Evolutionary conservation across 345 rosid genomes (phyloP).

Genomic region (Gossypium ekmanianum): DNA sequence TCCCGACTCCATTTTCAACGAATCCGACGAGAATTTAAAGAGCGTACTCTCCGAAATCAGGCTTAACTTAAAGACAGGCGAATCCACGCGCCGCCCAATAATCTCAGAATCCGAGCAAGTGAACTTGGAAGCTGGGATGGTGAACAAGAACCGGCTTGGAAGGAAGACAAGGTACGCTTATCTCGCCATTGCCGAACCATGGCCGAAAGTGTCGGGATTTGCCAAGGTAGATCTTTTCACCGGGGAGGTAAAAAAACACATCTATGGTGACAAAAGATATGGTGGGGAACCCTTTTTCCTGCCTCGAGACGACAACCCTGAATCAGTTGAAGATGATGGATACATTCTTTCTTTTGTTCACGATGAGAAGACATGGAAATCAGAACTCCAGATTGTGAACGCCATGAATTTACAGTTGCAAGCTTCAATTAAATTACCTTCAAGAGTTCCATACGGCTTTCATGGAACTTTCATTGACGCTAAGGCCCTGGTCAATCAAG

Average conservation of each 20-base stretch:
- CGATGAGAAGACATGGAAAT: slow-evolving; percentile 70
- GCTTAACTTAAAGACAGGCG: slow-evolving; percentile 70
- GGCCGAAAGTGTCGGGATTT: slow-evolving; percentile 94
- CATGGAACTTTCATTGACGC: slow-evolving; percentile 89
- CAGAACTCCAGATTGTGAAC: slow-evolving; percentile 85
- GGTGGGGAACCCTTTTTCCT: slow-evolving; percentile 93
- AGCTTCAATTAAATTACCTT: slow-evolving; percentile 72
- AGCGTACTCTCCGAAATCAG: slow-evolving; percentile 82
- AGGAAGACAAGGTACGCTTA: slow-evolving; percentile 72
- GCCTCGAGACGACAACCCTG: slow-evolving; percentile 38
- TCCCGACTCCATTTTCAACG: slow-evolving; percentile 96
- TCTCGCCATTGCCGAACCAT: slow-evolving; percentile 87
- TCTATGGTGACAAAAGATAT: slow-evolving; percentile 62
- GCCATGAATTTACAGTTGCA: slow-evolving; percentile 58
- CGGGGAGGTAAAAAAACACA: slow-evolving; percentile 55
- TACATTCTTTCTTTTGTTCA: slow-evolving; percentile 75
- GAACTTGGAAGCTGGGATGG: slow-evolving; percentile 98
- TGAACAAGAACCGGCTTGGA: slow-evolving; percentile 72
- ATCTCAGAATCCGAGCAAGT: slow-evolving; percentile 54
- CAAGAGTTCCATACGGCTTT: slow-evolving; percentile 93
- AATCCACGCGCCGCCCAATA: slow-evolving; percentile 67
- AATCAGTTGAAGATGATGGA: slow-evolving; percentile 71
- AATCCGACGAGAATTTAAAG: slow-evolving; percentile 69
- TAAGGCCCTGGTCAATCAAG: slow-evolving; percentile 61
- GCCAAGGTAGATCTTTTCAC: slow-evolving; percentile 81